phyloP scores from a whole-genome alignment of 176 grass and related monocot genomes.

The Cenchrus fungigraminus region DNA sequence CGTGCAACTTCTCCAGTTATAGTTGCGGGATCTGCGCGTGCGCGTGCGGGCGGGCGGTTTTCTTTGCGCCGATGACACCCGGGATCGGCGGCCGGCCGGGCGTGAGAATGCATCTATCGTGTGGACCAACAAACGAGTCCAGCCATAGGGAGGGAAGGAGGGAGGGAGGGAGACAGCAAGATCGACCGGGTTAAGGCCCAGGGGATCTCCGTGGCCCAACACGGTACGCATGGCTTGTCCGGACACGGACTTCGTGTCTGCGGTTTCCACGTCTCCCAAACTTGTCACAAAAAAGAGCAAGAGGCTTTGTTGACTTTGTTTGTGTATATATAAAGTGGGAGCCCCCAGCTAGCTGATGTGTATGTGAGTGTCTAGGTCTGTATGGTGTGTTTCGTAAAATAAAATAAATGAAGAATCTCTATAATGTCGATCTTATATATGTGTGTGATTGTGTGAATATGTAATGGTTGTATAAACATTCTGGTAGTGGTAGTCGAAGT shows the following conservation, averaged over 20 bases:
- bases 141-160: too few species aligned
- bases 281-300: neutral
- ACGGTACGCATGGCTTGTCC: constrained; percentile 16
- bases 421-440: too few species aligned
- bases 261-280: neutral
- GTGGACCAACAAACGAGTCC: constrained; percentile 10
- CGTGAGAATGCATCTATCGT: neutral
- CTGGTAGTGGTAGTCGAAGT: too few species aligned
- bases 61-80: neutral
- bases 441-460: too few species aligned
- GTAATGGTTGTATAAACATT: too few species aligned
- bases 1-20: neutral
- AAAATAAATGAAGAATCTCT: too few species aligned
- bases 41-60: neutral
- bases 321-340: too few species aligned
- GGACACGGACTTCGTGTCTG: neutral
- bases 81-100: neutral
- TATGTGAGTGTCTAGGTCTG: too few species aligned
- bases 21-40: neutral
- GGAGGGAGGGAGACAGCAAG: neutral
- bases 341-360: too few species aligned
- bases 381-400: too few species aligned
- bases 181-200: constrained; percentile 35
- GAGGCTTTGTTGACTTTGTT: neutral
- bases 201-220: constrained; percentile 43